These are phyloP conservation scores for Xylaria sp. DNA, from an alignment of 2,329 filamentous ascomycete genomes.

Conservation along the genomic window DNA sequence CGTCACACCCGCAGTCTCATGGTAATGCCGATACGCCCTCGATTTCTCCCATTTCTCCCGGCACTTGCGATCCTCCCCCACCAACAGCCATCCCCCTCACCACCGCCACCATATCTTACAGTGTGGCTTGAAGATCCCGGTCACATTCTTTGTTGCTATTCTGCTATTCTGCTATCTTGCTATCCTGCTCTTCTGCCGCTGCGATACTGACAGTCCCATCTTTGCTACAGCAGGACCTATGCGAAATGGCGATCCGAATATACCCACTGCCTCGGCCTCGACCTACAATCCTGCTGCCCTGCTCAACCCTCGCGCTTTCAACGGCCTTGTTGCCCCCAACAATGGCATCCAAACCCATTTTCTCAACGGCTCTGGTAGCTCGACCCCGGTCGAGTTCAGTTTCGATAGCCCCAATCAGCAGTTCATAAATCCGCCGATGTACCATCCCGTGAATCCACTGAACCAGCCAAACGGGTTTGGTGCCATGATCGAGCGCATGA, in stretches of 20 bases:
- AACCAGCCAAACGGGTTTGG: constrained; percentile 58
- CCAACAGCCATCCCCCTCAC: background rate
- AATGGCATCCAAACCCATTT: constrained; percentile 39
- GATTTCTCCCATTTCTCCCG: constrained; percentile 2
- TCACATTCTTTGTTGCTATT: background rate
- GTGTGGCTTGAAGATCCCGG: background rate
- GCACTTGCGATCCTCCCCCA: background rate
- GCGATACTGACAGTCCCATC: constrained; percentile 25
- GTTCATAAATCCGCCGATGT: constrained; percentile 33
- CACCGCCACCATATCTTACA: background rate
- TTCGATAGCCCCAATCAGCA: constrained; percentile 49
- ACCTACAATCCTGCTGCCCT: constrained; percentile 57
- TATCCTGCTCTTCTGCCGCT: background rate
- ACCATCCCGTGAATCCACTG: constrained; percentile 13
- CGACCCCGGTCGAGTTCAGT: constrained; percentile 57
- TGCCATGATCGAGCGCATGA: constrained; percentile 78
- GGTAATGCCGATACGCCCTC: constrained; percentile 27
- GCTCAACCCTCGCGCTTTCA: constrained; percentile 56
- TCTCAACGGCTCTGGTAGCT: constrained; percentile 46
- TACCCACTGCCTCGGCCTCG: constrained; percentile 38
- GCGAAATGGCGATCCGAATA: constrained; percentile 43
- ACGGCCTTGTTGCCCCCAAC: constrained; percentile 32
- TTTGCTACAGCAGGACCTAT: constrained; percentile 42
- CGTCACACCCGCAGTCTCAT: constrained; percentile 31
- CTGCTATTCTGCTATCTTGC: background rate